Evolutionary conservation across 208 protist species (phyloP), one percentile per base, ranked within the genome.

Genomic region (Leishmania major): DNA sequence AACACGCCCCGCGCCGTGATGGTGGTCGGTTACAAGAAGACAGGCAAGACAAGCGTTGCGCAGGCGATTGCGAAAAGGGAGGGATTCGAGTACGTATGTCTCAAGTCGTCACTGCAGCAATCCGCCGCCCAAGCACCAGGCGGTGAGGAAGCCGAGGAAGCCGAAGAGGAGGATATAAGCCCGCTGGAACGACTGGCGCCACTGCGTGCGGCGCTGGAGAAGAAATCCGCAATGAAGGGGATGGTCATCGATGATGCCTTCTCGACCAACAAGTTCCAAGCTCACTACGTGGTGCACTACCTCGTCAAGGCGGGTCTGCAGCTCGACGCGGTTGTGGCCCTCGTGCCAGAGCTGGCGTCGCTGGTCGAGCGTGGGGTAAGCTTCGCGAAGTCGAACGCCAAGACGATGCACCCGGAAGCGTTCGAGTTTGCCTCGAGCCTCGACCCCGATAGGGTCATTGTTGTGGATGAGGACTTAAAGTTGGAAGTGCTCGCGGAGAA

Each of bases 221-320:
- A 87, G 66, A 92, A 93, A 80, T 53, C 80, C 1, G 70, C 83
- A 8, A 79, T 92, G 60, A 91, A 88, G 49, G 94, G 92, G 28
- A 85, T 97, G 35, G 92, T 97, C 45, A 90, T 97, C 81, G 94
- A 97, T 77, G 94, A 97, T 82, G 88, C 88, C 43, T 81, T 97
- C 53, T 79, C 89, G n/a, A 79, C 86, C 25, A 95, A 89, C 59
- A 92, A 89, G 76, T 96, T 87, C 80, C 92, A 97, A 31, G 87
- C 90, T 0, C 89, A 97, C 86, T 96, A 95, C 80, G 88, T 95
- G 19, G 82, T 90, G 71, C 83, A 87, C 76, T 84, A 94, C 71
- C 81, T 97, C 45, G 76, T 90, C 75, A 82, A 88, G 75, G 79
- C 89, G 64, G 84, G 87, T 1, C 82, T 97, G 59, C 86, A 89